Base-by-base conservation (phyloP, 352 stramenopile species). In the Globisporangium heterothallicum region DNA sequence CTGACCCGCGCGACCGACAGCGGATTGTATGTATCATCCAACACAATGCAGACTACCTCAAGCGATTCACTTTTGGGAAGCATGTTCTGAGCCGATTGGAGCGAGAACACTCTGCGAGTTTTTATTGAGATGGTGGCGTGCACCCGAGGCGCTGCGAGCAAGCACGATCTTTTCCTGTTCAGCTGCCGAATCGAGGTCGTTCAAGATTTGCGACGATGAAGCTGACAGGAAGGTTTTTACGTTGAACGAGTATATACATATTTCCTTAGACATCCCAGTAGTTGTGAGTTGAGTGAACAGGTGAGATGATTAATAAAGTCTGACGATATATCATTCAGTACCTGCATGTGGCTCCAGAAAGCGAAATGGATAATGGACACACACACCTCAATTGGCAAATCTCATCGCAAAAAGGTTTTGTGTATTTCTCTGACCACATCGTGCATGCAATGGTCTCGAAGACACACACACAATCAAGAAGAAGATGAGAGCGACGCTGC, bases 31-130 rank as follows among this genome's bases (percentile, higher is more conserved):
- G 72, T 64, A 93, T 96, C 64, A 91, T 98, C 58, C 73, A 78
- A 51, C 76, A 92, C 58, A 94, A 97, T 59, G 87, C 89, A 12
- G 68, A 84, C 30, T 92, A 97, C 56, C 66, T 98, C 49, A 94
- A 94, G 69, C 86, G 87, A 27, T 96, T 95, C 58, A 95, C 88
- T 14, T 96, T 94, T 43, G 91, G 90, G 34, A 97, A 97, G 61
- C 91, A 97, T 63, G 93, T 97, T 41, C 68, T 97, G 32, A 92
- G 77, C 49, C 77, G 78, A n/a, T 64, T 94, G 26, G 80, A 94
- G 61, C 70, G 63, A 16, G 65, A 78, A 7, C 22, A 42, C 18
- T 14, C 57, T 38, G 42, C 21, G 50, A 53, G 29, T 25, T 61
- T 52, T 54, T 67, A 61, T 44, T 70, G 43, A 70, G 25, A 5